Conservation (phyloP, 1,284 basidiomycete genomes). For the Trichosporon sp. region DNA sequence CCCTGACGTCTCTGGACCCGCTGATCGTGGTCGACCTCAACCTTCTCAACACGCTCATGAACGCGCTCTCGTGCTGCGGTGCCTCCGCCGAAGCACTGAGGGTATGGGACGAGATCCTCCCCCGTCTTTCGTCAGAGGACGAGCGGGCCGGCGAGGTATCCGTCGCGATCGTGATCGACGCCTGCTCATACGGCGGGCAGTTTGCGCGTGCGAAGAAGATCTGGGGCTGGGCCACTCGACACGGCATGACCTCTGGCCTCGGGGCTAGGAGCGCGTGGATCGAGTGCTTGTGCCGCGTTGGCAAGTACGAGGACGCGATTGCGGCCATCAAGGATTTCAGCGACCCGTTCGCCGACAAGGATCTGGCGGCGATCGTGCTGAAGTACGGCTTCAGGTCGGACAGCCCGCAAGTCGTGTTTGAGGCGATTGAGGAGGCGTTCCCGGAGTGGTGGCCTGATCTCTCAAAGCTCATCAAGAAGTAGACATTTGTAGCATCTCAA, state of each 20-base stretch:
- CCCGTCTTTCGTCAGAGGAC: constrained; percentile 55
- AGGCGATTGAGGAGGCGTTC: not conserved
- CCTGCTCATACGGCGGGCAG: constrained; percentile 68
- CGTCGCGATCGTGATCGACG: constrained; percentile 80
- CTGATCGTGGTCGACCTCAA: constrained; percentile 69
- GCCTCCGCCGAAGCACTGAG: constrained; percentile 70
- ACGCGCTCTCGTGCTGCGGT: constrained; percentile 78
- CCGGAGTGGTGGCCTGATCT: constrained; percentile 5
- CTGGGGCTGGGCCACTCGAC: constrained; percentile 61
- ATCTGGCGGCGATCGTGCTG: constrained; percentile 13
- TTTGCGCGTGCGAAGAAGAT: constrained; percentile 63
- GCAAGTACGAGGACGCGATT: constrained; percentile 69
- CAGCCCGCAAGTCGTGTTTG: not conserved
- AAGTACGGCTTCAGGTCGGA: constrained; percentile 24
- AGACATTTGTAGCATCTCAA: constrained; percentile 7
- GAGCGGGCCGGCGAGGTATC: constrained; percentile 59
- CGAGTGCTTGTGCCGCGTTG: constrained; percentile 80
- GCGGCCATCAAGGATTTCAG: constrained; percentile 58
- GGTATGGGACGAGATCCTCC: constrained; percentile 75
- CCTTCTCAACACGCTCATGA: constrained; percentile 44
- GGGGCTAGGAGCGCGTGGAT: constrained; percentile 73
- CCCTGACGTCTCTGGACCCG: constrained; percentile 75
- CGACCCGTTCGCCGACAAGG: not conserved
- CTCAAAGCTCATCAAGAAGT: constrained; percentile 12
- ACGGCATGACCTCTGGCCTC: constrained; percentile 63